Evolutionary conservation across 306 rosid genomes (phyloP).

Genomic region (peach (Prunus persica)): Prunus_persica_NCBIv2 NC_034016.1:939001-939500

Average conservation of each 20-base stretch:
- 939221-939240: not conserved
- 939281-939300: not conserved
- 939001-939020: not conserved
- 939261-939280: too few species aligned
- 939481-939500: too few species aligned
- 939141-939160: too few species aligned
- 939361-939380: too few species aligned
- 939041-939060: not conserved
- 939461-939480: too few species aligned
- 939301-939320: not conserved
- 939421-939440: not conserved
- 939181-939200: too few species aligned
- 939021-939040: not conserved
- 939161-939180: too few species aligned
- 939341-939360: too few species aligned
- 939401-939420: not conserved
- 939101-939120: not conserved
- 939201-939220: not conserved
- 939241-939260: too few species aligned
- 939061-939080: too few species aligned
- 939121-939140: too few species aligned
- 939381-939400: not conserved
- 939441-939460: too few species aligned
- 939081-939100: not conserved
- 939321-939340: not conserved